Evolutionary conservation across 225 moss, liverwort and hornwort species (phyloP).

Genomic region (Antitrichia curtipendula): DNA sequence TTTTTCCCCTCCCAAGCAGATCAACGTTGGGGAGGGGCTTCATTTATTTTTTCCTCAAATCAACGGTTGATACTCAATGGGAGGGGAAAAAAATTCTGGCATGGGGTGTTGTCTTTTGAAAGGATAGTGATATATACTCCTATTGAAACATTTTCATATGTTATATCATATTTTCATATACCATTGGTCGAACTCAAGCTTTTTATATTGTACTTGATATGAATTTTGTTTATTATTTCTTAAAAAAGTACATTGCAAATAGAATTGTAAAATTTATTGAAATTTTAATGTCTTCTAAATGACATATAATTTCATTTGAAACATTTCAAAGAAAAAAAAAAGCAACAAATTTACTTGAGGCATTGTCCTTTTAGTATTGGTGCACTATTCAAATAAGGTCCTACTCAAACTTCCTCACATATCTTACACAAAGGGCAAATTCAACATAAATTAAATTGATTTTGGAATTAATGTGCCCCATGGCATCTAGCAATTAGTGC

Average conservation of each 20-base stretch:
- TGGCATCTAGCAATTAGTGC: not conserved
- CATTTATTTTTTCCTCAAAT: no score
- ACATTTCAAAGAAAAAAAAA: not conserved
- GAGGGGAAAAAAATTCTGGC: no score
- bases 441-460: fast-evolving
- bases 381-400: not conserved
- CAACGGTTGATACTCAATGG: no score
- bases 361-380: no score
- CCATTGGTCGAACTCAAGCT: not conserved
- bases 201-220: not conserved
- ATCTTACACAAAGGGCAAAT: no score
- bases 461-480: no score
- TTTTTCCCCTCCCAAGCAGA: no score
- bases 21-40: no score
- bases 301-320: not conserved
- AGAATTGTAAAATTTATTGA: not conserved
- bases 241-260: fast-evolving
- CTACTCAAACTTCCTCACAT: not conserved
- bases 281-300: not conserved
- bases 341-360: not conserved
- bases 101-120: no score
- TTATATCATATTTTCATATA: no score
- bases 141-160: not conserved
- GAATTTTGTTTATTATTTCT: not conserved
- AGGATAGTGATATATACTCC: no score